Conservation (phyloP, 192 early-diverging fungal genomes). For the Nowakowskiella sp. region DNA sequence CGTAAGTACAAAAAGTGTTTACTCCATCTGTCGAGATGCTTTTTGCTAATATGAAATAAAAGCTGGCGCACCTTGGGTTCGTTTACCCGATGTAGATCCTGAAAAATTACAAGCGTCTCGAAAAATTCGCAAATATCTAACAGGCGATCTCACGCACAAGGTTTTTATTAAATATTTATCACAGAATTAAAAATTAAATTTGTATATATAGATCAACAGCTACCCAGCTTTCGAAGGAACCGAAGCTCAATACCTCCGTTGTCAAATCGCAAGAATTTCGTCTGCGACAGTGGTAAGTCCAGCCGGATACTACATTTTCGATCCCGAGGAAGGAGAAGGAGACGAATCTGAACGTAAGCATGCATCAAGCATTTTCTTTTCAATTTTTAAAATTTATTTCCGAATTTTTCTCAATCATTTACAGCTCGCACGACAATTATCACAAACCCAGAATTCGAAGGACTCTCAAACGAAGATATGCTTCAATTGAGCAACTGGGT, state of each 20-base stretch:
- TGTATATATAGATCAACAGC: constrained; percentile 29
- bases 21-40: background rate
- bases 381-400: background rate
- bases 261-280: constrained; percentile 54
- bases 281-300: constrained; percentile 48
- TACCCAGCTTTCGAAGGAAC: constrained; percentile 47
- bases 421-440: constrained; percentile 40
- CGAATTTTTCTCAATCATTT: background rate
- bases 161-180: constrained; percentile 20
- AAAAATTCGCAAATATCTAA: constrained; percentile 46
- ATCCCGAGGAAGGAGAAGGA: constrained; percentile 41
- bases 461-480: constrained; percentile 36
- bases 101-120: constrained; percentile 45
- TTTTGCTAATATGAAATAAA: background rate
- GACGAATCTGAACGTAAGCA: constrained; percentile 37
- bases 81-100: constrained; percentile 49
- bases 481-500: constrained; percentile 46
- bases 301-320: constrained; percentile 51
- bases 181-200: background rate
- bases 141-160: constrained; percentile 41
- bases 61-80: constrained; percentile 45
- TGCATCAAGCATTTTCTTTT: constrained; percentile 3
- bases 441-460: constrained; percentile 52
- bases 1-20: constrained; percentile 19
- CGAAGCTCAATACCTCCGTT: constrained; percentile 55